These are phyloP conservation scores for Gossypium arboreum DNA, from an alignment of 345 rosid species.

Conservation along the genomic window DNA sequence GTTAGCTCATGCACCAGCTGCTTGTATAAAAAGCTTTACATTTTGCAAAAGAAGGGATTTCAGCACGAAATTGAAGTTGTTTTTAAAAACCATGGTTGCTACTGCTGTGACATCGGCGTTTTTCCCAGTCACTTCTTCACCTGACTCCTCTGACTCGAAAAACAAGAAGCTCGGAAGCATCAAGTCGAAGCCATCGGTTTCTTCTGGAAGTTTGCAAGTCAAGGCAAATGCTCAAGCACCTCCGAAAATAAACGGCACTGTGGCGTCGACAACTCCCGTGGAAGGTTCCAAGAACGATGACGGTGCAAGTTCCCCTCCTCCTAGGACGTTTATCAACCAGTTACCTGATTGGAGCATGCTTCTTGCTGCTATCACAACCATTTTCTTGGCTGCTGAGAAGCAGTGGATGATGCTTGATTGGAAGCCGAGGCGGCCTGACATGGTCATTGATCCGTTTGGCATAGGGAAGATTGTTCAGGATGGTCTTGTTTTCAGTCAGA, in stretches of 20 bases:
- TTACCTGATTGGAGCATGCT: constrained; percentile 99
- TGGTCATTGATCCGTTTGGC: constrained; percentile 82
- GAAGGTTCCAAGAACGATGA: constrained; percentile 52
- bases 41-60: not conserved
- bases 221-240: constrained; percentile 90
- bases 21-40: not conserved
- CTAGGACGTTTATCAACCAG: constrained; percentile 91
- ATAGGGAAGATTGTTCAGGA: constrained; percentile 92
- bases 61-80: not conserved
- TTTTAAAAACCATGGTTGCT: constrained; percentile 55
- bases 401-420: constrained; percentile 99
- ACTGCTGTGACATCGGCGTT: constrained; percentile 69
- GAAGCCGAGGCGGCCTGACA: constrained; percentile 91
- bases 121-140: constrained; percentile 55
- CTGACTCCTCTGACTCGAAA: constrained; percentile 45
- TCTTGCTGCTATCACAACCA: constrained; percentile 95
- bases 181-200: constrained; percentile 33
- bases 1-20: not conserved
- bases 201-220: constrained; percentile 61
- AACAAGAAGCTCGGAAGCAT: constrained; percentile 48
- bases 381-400: constrained; percentile 98
- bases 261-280: constrained; percentile 40
- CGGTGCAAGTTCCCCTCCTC: constrained; percentile 50
- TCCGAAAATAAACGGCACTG: constrained; percentile 71
- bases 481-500: constrained; percentile 77